Conservation (phyloP, 768 basidiomycete genomes). For the Fomitopsis pulvina region DNA sequence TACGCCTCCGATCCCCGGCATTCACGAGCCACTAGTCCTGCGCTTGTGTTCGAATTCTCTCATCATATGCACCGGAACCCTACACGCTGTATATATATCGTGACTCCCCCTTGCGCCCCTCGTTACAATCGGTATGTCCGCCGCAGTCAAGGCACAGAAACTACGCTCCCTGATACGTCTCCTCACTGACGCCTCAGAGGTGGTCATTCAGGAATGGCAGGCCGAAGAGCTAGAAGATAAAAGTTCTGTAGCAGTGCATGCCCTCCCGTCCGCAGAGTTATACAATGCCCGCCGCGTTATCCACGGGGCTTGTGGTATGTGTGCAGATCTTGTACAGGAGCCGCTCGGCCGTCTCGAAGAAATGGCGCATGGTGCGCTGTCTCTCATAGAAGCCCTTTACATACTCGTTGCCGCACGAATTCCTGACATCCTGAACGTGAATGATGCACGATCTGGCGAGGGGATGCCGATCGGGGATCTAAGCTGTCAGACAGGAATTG, state of each 20-base stretch:
- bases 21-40: background rate
- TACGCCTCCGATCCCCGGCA: background rate
- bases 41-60: background rate
- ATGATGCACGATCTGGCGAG: background rate
- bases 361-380: background rate
- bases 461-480: background rate
- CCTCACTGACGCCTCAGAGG: constrained; percentile 4
- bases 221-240: background rate
- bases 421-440: background rate
- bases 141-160: background rate
- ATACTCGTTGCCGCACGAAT: background rate
- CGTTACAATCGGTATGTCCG: background rate
- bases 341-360: constrained; percentile 3
- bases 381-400: background rate
- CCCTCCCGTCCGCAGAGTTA: constrained; percentile 1
- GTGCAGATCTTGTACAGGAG: constrained; percentile 5
- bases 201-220: constrained; percentile 8
- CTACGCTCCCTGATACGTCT: constrained; percentile 3
- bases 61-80: background rate
- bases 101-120: background rate
- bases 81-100: background rate
- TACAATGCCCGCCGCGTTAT: constrained; percentile 3
- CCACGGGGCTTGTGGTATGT: constrained; percentile 6
- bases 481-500: background rate
- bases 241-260: too few species aligned